phyloP scores from a whole-genome alignment of 164 flowering plant species.

The Cinnamomum micranthum region DNA sequence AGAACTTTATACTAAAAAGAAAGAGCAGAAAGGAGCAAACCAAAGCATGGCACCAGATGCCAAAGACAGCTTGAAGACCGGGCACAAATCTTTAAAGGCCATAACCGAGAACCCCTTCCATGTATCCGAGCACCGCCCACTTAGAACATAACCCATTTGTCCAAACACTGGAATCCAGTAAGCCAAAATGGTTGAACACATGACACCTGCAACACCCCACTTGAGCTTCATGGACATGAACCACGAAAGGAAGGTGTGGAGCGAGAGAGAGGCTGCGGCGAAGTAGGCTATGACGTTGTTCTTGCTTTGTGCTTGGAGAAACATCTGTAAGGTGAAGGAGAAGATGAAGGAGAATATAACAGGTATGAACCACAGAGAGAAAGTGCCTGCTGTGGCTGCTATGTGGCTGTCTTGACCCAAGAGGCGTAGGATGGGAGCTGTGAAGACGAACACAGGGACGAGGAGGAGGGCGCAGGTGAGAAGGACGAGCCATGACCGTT shows the following conservation, averaged over 20 bases:
- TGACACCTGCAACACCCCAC: slow-evolving; percentile 43
- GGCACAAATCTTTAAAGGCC: slow-evolving; percentile 57
- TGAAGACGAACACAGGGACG: slow-evolving; percentile 41
- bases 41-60: slow-evolving; percentile 71
- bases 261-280: slow-evolving; percentile 27
- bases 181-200: slow-evolving; percentile 35
- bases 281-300: slow-evolving; percentile 42
- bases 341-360: slow-evolving; percentile 26
- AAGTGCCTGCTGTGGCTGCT: slow-evolving; percentile 31
- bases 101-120: slow-evolving; percentile 53
- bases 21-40: slow-evolving; percentile 19
- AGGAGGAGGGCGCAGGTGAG: slow-evolving; percentile 18
- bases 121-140: slow-evolving; percentile 50
- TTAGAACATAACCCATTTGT: slow-evolving; percentile 21
- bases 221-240: slow-evolving; percentile 26
- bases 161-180: slow-evolving; percentile 47
- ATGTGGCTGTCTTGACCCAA: slow-evolving; percentile 40
- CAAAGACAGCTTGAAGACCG: slow-evolving; percentile 50
- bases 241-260: slow-evolving; percentile 54
- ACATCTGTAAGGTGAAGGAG: slow-evolving; percentile 50
- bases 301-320: slow-evolving; percentile 55
- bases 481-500: slow-evolving; percentile 57
- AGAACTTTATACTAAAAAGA: not conserved
- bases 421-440: slow-evolving; percentile 34
- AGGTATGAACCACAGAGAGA: slow-evolving; percentile 38